phyloP scores from a whole-genome alignment of 2,329 filamentous ascomycete species.

The Aspergillus calidoustus region DNA sequence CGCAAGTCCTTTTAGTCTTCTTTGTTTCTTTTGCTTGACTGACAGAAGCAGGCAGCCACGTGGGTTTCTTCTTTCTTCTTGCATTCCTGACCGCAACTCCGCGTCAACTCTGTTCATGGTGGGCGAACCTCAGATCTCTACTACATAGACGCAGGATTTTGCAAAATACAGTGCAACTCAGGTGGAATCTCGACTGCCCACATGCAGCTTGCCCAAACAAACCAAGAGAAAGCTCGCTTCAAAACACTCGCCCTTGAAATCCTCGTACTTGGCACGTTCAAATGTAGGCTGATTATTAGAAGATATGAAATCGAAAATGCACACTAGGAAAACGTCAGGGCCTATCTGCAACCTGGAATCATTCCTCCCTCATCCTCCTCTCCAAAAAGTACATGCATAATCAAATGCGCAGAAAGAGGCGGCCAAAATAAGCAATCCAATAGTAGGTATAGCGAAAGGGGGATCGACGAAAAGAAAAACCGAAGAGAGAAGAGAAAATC shows the following conservation, averaged over 20 bases:
- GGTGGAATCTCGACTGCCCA: conserved; percentile 18
- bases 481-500: conserved; percentile 7
- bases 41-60: not conserved
- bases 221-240: conserved; percentile 22
- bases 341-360: conserved; percentile 28
- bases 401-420: conserved; percentile 34
- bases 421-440: conserved; percentile 38
- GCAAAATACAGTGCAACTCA: conserved; percentile 7
- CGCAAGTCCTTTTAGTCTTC: not conserved
- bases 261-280: conserved; percentile 24
- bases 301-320: conserved; percentile 23
- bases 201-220: conserved; percentile 23
- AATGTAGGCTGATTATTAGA: conserved; percentile 27
- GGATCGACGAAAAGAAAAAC: not conserved
- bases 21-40: not conserved
- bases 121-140: not conserved
- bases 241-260: conserved; percentile 24
- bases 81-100: conserved; percentile 3
- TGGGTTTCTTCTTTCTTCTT: not conserved
- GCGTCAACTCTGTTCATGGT: not conserved
- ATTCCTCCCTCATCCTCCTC: conserved; percentile 30
- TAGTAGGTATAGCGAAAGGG: conserved; percentile 20
- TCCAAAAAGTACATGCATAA: conserved; percentile 29
- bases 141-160: not conserved
- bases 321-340: conserved; percentile 32